A percentile compares a stretch with the other conserved stretches of the same genome.
These are phyloP conservation scores for Styphnolobium japonicum DNA, from an alignment of 306 rosid species.

Conservation along the genomic window DNA sequence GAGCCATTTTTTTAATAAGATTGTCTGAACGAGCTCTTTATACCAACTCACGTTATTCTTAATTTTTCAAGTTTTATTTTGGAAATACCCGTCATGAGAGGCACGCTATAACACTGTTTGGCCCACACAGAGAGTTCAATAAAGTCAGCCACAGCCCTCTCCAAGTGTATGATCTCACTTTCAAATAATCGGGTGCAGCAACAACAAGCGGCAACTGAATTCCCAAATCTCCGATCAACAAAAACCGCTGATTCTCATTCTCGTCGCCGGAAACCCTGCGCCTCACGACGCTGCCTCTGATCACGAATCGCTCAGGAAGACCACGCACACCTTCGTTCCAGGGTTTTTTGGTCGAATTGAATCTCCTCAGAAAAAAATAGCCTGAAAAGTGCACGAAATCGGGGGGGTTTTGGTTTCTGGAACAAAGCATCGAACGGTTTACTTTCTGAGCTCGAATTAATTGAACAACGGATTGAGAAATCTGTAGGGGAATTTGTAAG, in stretches of 20 bases:
- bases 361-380: background rate
- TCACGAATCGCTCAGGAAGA: background rate
- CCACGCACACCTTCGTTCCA: background rate
- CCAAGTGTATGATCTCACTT: background rate
- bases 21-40: too few relatives aligned
- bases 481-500: background rate
- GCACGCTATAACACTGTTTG: background rate
- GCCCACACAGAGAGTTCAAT: background rate
- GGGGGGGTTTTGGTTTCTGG: conserved; percentile 20
- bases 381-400: background rate
- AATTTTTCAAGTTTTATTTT: too few relatives aligned
- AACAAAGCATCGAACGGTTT: background rate
- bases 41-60: too few relatives aligned
- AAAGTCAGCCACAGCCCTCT: background rate
- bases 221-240: conserved; percentile 12
- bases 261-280: background rate
- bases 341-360: background rate
- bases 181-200: background rate
- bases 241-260: background rate
- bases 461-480: background rate
- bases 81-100: conserved; percentile 3
- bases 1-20: too few relatives aligned
- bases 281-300: background rate
- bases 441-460: conserved; percentile 13
- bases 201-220: background rate